Base-by-base conservation (phyloP, 768 basidiomycete genomes). In the Kwoniella europaea region DNA sequence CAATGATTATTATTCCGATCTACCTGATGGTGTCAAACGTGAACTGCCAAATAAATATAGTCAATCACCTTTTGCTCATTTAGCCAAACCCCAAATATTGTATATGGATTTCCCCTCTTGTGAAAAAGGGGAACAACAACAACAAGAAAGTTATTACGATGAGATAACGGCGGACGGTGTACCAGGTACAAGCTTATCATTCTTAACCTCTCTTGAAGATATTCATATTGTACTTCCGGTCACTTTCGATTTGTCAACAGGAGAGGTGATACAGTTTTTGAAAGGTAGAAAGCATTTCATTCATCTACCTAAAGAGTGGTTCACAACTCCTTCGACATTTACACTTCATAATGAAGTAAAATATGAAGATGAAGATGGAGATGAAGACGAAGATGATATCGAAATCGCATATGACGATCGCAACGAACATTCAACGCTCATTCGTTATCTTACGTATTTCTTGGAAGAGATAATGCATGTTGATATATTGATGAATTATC, bases 31-130 rank as follows among this genome's bases (percentile, higher is more conserved):
- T 18, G 12, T 55, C 20, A 55, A 18, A 55, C 20, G 54, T 12
- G 12, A 55, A 22, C 4, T 55, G 20, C 54, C 54, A 20, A 55
- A 22, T 22, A 55, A 55, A 55, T 18, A 55, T 18, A 55, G 54
- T 55, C 54, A 55, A 55, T 55, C 22, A 55, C 24, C 54, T 18
- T 55, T 55, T 55, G n/a, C 54, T 20, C n/a, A 55, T 55, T 22
- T 55, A 18, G 20, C 24, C 10, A 55, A 55, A 18, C 54, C 54
- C 2, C 15, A 12, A 12, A 22, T 20, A 55, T 55, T 55, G 20
- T 55, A 12, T 55, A 55, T 55, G n/a, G 54, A 55, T 22, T 22
- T 55, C 4, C 54, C 54, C 3, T 12, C n/a, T 55, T 20, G 7
- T 18, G 24, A n/a, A 15, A 52, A 15, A 13, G n/a, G 50, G n/a